Conservation (phyloP, 2,329 filamentous ascomycete genomes). For the Phialemonium atrogriseum region DNA sequence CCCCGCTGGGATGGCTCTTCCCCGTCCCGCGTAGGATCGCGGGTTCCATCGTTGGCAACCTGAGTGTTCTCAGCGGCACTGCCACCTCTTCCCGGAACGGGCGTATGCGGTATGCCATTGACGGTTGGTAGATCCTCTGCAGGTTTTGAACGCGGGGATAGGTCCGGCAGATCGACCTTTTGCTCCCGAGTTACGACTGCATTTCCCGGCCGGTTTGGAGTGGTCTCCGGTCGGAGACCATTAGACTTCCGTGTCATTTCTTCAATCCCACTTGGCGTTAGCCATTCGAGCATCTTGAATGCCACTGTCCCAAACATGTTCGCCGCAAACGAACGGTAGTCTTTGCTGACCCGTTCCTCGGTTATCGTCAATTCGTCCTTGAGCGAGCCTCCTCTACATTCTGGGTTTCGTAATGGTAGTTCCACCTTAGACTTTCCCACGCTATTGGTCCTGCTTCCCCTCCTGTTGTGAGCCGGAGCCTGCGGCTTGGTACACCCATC, state of each 20-base stretch:
- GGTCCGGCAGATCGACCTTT: too few species aligned
- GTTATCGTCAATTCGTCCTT: constrained; percentile 19
- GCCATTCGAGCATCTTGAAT: constrained; percentile 63
- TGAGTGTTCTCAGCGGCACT: too few species aligned
- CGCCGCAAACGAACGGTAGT: constrained; percentile 52
- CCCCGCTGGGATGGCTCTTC: constrained; percentile 6
- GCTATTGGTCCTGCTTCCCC: too few species aligned
- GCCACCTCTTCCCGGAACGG: too few species aligned
- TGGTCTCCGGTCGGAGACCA: constrained; percentile 18
- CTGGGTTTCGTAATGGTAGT: constrained; percentile 7
- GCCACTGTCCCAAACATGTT: constrained; percentile 58
- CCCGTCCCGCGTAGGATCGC: too few species aligned
- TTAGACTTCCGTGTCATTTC: constrained; percentile 34
- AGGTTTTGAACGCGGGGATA: too few species aligned
- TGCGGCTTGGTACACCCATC: too few species aligned
- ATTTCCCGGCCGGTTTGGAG: constrained; percentile 8
- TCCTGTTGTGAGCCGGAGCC: too few species aligned
- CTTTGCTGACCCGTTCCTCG: constrained; percentile 41
- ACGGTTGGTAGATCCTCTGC: too few species aligned
- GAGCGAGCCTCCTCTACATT: constrained; percentile 4
- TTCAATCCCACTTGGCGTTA: constrained; percentile 50
- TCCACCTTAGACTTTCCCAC: not conserved
- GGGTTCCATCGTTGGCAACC: too few species aligned
- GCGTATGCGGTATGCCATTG: too few species aligned
- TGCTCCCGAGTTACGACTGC: too few species aligned